Conservation (phyloP, 331 rosid genomes). For the Acacia concinna region DNA sequence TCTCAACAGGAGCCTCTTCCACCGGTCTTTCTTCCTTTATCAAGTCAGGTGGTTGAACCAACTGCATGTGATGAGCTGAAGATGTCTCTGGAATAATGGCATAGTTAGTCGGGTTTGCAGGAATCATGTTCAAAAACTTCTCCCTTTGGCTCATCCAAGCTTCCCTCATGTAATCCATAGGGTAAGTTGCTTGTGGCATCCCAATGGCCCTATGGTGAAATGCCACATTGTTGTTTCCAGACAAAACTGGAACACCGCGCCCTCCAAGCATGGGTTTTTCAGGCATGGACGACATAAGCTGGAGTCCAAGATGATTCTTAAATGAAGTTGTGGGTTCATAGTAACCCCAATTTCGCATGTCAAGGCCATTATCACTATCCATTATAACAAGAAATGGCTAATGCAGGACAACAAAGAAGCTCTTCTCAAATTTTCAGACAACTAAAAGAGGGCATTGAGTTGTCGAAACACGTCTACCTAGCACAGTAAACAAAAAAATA, state of each 20-base stretch:
- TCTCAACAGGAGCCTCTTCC: conserved; percentile 27
- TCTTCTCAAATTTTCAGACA: conserved; percentile 31
- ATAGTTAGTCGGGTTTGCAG: conserved; percentile 8
- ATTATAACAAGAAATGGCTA: conserved; percentile 35
- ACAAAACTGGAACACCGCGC: conserved; percentile 26
- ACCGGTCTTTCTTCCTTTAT: conserved; percentile 20
- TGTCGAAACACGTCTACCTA: conserved; percentile 31
- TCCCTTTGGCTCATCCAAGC: conserved; percentile 37
- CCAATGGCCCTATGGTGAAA: conserved; percentile 34
- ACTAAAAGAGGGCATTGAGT: conserved; percentile 26
- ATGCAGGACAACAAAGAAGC: conserved; percentile 29
- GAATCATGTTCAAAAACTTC: conserved; percentile 24
- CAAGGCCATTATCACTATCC: conserved; percentile 60
- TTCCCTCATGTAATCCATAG: conserved; percentile 36
- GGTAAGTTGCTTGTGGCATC: conserved; percentile 24
- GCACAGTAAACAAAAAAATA: background rate
- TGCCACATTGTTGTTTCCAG: conserved; percentile 19
- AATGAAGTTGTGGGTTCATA: conserved; percentile 52
- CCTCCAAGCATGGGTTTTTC: conserved; percentile 31
- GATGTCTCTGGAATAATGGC: conserved; percentile 29
- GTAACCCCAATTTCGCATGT: conserved; percentile 62
- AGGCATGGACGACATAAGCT: conserved; percentile 49
- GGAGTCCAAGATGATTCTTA: conserved; percentile 56
- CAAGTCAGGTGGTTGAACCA: conserved; percentile 31
- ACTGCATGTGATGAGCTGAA: conserved; percentile 30